Evolutionary conservation across 225 moss, liverwort and hornwort genomes (phyloP), one percentile per base, ranked within the genome.

Genomic region (Ulota crispa): DNA sequence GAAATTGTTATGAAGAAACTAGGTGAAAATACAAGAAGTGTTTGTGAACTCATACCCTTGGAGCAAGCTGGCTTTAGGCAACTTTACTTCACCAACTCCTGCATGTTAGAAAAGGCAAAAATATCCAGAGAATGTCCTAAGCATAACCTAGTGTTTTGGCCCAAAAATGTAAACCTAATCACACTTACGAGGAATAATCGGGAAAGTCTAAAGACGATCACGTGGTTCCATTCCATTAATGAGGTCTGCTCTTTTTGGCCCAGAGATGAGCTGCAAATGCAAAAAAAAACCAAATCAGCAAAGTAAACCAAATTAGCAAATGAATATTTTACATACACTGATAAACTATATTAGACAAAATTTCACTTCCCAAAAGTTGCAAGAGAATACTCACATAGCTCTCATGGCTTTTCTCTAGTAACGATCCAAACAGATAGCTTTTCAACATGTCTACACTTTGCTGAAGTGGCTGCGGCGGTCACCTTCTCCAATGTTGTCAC

Each of bases 21-120:
- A 7, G 31, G 31, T 63, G 50, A 31, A 34, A 53, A 55, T 66
- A 57, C 64, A 53, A 68, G 18, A 3, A 80, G 24, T 26, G 14
- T 57, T 78, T 27, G 73, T 9, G 15, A 64, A 30, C 30, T n/a
- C 56, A 62, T 91, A 94, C 92, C 90, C 89, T 88, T 28, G 95
- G 85, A 64, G 97, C 97, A 83, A 97, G 88, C 83, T 94, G 94
- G 93, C 91, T 97, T 95, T 61, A 95, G 82, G 30, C 94, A 90
- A 84, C 95, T 95, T 71, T 95, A 97, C 64, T 97, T 97, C 60
- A 95, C 97, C 73, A 95, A 97, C 81, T 95, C 95, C 24, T 93
- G 91, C 97, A 97, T 97, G 79, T 97, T 97, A 39, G 95, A 95
- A 66, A 97, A 83, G 28, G 95, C 95, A 2, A 95, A 97, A 69